These are phyloP conservation scores for Alternaria infectoria DNA, from an alignment of 2,329 filamentous ascomycete species.

Conservation along the genomic window DNA sequence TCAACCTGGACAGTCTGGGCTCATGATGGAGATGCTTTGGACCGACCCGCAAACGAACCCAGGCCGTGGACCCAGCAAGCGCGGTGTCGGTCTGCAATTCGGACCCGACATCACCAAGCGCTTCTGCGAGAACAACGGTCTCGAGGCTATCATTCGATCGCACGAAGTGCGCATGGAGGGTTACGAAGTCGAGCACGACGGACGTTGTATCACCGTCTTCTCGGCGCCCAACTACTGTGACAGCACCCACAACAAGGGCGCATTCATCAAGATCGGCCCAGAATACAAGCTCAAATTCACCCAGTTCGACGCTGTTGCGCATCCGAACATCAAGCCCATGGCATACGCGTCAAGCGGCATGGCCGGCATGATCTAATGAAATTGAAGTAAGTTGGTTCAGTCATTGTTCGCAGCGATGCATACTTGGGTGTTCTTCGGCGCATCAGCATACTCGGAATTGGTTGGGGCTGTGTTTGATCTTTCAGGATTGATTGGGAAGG, in stretches of 20 bases:
- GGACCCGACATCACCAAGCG: constrained; percentile 94
- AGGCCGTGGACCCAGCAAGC: constrained; percentile 92
- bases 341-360: constrained; percentile 85
- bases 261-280: constrained; percentile 94
- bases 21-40: constrained; percentile 99
- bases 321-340: constrained; percentile 95
- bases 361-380: constrained; percentile 71
- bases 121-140: constrained; percentile 94
- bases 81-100: constrained; percentile 95
- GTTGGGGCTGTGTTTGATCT: constrained; percentile 23
- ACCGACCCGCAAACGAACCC: constrained; percentile 89
- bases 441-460: constrained; percentile 35
- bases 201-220: constrained; percentile 97
- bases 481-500: constrained; percentile 16
- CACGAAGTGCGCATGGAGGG: constrained; percentile 99
- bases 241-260: constrained; percentile 95
- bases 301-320: constrained; percentile 94
- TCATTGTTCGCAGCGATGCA: constrained; percentile 39
- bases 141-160: constrained; percentile 93
- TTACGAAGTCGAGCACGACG: constrained; percentile 98
- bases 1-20: constrained; percentile 87
- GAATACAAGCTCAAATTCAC: constrained; percentile 92
- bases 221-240: constrained; percentile 98
- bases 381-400: constrained; percentile 16
- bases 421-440: constrained; percentile 47